A percentile compares a stretch with the other conserved stretches of the same genome.
These are phyloP conservation scores for Termitomyces sp. DNA, from an alignment of 768 basidiomycete species.

Conservation along the genomic window DNA sequence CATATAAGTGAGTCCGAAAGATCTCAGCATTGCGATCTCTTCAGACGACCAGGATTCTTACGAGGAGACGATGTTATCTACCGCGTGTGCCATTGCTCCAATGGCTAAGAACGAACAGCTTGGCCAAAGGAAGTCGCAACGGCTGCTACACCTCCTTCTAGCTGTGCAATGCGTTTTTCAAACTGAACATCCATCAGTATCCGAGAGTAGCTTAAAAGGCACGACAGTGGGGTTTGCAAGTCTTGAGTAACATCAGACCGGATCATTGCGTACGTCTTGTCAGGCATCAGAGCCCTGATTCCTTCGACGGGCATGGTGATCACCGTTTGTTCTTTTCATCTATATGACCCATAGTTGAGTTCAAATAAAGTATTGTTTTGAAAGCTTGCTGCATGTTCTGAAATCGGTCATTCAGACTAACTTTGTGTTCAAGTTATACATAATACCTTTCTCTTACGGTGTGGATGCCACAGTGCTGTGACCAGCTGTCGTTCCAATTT, in stretches of 20 bases:
- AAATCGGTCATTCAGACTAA: too few species aligned
- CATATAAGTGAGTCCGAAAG: constrained; percentile 51
- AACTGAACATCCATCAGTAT: constrained; percentile 31
- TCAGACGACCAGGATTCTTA: constrained; percentile 23
- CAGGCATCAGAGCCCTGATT: not conserved
- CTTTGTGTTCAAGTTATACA: too few species aligned
- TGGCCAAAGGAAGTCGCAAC: constrained; percentile 73
- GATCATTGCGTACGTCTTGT: constrained; percentile 27
- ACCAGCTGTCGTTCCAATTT: too few species aligned
- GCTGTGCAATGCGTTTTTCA: constrained; percentile 70
- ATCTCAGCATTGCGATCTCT: not conserved
- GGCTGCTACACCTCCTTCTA: constrained; percentile 78
- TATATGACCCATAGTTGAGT: too few species aligned
- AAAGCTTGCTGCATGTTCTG: too few species aligned
- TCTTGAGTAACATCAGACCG: constrained; percentile 61
- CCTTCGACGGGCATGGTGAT: too few species aligned
- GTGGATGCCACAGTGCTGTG: too few species aligned
- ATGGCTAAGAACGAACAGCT: constrained; percentile 70
- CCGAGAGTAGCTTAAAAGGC: not conserved
- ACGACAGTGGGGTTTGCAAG: constrained; percentile 66
- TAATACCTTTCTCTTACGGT: too few species aligned
- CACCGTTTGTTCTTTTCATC: too few species aligned
- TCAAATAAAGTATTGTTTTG: too few species aligned
- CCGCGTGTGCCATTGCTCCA: constrained; percentile 48
- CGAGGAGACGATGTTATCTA: constrained; percentile 79